Percentiles rank a stretch among this genome's conserved stretches.
Conservation (phyloP, 331 rosid species). For the Rhamnella rubrinervis region DNA sequence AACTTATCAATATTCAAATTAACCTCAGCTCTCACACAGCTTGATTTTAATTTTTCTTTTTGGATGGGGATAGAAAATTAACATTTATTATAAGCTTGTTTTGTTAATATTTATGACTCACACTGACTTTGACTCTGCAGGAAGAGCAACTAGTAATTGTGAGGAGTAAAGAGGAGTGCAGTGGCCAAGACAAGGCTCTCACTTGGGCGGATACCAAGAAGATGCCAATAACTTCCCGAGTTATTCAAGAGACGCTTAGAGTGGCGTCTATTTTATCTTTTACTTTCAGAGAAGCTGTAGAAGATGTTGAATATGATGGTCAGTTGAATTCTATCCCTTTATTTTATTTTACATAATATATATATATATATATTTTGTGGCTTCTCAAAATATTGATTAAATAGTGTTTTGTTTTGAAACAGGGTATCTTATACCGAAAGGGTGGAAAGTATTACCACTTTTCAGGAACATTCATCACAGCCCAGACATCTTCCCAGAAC, state of each 20-base stretch:
- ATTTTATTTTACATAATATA: too few species aligned
- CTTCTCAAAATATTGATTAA: not conserved
- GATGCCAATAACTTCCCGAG: constrained; percentile 74
- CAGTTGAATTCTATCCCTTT: not conserved
- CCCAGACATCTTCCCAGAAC: constrained; percentile 66
- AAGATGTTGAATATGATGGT: constrained; percentile 87
- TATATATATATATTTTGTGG: not conserved
- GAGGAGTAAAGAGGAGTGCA: constrained; percentile 42
- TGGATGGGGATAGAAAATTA: too few species aligned
- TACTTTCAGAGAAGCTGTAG: constrained; percentile 87
- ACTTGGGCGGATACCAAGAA: constrained; percentile 72
- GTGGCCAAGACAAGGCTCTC: constrained; percentile 46
- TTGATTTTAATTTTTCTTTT: too few species aligned
- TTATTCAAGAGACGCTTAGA: constrained; percentile 83
- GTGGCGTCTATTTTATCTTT: constrained; percentile 83
- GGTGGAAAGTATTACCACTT: constrained; percentile 90
- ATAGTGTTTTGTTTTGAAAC: not conserved
- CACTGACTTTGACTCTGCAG: constrained; percentile 26
- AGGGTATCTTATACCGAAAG: constrained; percentile 88
- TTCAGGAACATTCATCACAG: constrained; percentile 88
- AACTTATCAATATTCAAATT: too few species aligned
- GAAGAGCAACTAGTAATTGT: constrained; percentile 66
- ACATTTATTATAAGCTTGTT: too few species aligned
- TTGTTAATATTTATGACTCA: too few species aligned
- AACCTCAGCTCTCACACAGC: too few species aligned